These are phyloP conservation scores for Datisca glomerata DNA, from an alignment of 306 rosid species.

Conservation along the genomic window DNA sequence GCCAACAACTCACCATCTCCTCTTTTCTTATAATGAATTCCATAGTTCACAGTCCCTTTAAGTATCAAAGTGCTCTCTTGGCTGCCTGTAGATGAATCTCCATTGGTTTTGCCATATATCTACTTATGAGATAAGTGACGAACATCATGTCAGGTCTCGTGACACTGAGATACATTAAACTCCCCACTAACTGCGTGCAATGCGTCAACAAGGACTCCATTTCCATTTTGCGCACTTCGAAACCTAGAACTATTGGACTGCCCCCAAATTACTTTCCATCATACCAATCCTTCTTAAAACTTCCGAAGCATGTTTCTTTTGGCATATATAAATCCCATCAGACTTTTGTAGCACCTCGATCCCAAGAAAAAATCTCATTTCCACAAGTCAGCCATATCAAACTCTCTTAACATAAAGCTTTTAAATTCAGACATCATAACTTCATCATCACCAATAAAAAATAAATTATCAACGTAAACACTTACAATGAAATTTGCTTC, in stretches of 20 bases:
- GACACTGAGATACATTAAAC: constrained; percentile 1
- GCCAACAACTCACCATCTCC: constrained; percentile 1
- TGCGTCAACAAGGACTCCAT: background rate
- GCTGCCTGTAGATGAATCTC: constrained; percentile 5
- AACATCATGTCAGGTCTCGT: background rate
- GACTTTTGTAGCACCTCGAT: background rate
- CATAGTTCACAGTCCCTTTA: constrained; percentile 2
- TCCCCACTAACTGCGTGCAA: background rate
- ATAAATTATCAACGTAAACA: constrained; percentile 9
- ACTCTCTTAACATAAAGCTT: constrained; percentile 5
- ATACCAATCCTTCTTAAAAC: background rate
- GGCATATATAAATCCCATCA: background rate
- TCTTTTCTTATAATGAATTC: constrained; percentile 4
- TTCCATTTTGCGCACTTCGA: background rate
- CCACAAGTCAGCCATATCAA: constrained; percentile 4
- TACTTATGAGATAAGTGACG: background rate
- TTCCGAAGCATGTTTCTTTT: constrained; percentile 1
- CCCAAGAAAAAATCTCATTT: constrained; percentile 1
- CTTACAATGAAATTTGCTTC: constrained; percentile 5
- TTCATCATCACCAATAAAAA: constrained; percentile 7
- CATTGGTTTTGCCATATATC: background rate
- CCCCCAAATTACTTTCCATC: background rate
- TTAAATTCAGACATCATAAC: constrained; percentile 6
- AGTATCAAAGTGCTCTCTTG: constrained; percentile 3
- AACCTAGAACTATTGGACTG: background rate